phyloP scores from a whole-genome alignment of 1,284 basidiomycete genomes.

The Rhizoctonia solani region DNA sequence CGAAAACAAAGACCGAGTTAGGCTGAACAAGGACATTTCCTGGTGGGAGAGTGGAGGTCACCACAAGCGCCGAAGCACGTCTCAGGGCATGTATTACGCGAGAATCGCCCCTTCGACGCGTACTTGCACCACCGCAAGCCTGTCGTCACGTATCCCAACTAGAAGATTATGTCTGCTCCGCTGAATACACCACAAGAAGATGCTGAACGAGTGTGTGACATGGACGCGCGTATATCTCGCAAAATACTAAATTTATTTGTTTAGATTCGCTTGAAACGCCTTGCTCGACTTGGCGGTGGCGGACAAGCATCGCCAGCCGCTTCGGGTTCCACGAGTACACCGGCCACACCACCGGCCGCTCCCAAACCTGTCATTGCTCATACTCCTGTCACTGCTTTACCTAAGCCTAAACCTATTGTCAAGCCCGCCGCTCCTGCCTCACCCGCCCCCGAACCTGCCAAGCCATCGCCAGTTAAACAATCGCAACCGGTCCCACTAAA shows the following conservation, averaged over 20 bases:
- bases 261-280: constrained; percentile 85
- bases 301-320: constrained; percentile 38
- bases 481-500: constrained; percentile 55
- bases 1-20: constrained; percentile 55
- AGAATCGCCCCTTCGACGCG: constrained; percentile 36
- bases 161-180: constrained; percentile 19
- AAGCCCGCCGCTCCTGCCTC: constrained; percentile 41
- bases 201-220: constrained; percentile 66
- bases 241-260: constrained; percentile 20
- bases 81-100: constrained; percentile 42
- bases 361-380: constrained; percentile 42
- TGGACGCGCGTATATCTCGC: neutral
- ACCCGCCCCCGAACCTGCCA: constrained; percentile 40
- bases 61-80: constrained; percentile 49
- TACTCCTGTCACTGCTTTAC: constrained; percentile 39
- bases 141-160: neutral
- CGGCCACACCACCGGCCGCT: constrained; percentile 45
- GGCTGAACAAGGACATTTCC: constrained; percentile 77
- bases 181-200: constrained; percentile 53
- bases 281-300: constrained; percentile 76
- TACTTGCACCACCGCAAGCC: neutral
- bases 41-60: constrained; percentile 58
- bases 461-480: constrained; percentile 55
- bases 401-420: constrained; percentile 44
- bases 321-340: constrained; percentile 1